phyloP scores from a whole-genome alignment of 2,329 filamentous ascomycete genomes.

The Dactylellina leptospora region DNA sequence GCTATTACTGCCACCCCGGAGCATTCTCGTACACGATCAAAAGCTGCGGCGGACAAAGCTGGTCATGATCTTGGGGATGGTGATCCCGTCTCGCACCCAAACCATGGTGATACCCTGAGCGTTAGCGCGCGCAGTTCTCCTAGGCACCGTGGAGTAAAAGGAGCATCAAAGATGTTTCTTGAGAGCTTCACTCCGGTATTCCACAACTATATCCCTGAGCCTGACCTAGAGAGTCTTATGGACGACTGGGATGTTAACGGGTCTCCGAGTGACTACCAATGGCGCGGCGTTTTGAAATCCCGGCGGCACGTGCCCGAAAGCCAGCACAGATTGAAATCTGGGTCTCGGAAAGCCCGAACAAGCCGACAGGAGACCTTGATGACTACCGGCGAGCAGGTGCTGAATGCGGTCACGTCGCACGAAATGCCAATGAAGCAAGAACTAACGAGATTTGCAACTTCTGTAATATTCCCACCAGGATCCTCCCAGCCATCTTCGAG shows the following conservation, averaged over 20 bases:
- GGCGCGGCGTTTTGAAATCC: conserved; percentile 23
- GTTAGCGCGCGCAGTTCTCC: too few species aligned
- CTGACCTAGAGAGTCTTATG: conserved; percentile 25
- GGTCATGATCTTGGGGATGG: too few species aligned
- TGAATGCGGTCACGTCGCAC: neutral
- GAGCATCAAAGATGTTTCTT: too few species aligned
- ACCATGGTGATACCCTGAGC: too few species aligned
- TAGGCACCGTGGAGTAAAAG: too few species aligned
- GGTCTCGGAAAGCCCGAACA: conserved; percentile 14
- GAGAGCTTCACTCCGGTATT: conserved; percentile 39
- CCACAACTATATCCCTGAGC: too few species aligned
- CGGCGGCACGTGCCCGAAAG: conserved; percentile 1
- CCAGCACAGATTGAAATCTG: neutral
- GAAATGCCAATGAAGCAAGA: conserved; percentile 28
- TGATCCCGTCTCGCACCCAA: too few species aligned
- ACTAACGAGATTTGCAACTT: conserved; percentile 11
- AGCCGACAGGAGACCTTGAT: neutral
- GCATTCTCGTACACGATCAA: too few species aligned
- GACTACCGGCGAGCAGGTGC: neutral
- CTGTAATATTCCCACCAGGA: neutral
- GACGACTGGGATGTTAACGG: conserved; percentile 31
- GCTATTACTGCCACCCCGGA: too few species aligned
- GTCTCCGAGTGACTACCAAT: conserved; percentile 26
- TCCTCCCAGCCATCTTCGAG: conserved; percentile 14
- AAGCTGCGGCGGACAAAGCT: too few species aligned